Evolutionary conservation across 176 grass and related monocot species (phyloP).

Genomic region (Secale cereale): DNA sequence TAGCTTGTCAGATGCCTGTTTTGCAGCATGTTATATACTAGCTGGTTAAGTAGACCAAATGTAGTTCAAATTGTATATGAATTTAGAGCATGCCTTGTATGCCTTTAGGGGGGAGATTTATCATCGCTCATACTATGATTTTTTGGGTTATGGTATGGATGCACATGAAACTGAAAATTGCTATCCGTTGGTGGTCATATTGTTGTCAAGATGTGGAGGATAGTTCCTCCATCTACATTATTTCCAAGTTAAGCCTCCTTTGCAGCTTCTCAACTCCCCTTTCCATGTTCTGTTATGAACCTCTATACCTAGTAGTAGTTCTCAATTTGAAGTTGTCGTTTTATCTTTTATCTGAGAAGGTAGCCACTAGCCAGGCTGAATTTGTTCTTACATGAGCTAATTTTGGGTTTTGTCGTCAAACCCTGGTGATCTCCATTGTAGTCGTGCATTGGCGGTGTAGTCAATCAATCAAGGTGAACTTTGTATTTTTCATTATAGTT

Average conservation of each 20-base stretch:
- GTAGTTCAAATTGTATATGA: constrained; percentile 45
- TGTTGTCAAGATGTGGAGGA: too few relatives aligned
- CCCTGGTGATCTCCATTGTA: background rate
- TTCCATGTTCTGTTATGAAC: background rate
- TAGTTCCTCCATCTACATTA: too few relatives aligned
- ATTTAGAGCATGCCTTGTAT: background rate
- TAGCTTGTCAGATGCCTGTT: constrained; percentile 12
- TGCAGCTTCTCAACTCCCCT: background rate
- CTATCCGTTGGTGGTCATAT: too few relatives aligned
- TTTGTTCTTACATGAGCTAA: background rate
- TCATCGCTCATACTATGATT: constrained; percentile 10
- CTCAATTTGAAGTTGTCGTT: background rate
- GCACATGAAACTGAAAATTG: background rate
- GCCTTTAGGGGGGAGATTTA: background rate
- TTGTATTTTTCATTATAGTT: background rate
- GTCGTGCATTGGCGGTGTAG: background rate
- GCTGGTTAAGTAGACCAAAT: constrained; percentile 14
- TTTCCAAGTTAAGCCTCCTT: background rate
- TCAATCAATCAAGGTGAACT: background rate
- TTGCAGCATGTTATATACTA: constrained; percentile 3
- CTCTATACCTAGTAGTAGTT: background rate
- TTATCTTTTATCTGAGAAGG: background rate
- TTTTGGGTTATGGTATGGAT: background rate
- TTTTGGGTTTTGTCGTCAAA: background rate
- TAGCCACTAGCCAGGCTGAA: background rate